Percentiles rank a stretch among this genome's conserved stretches.
These are phyloP conservation scores for Mariannaea sp. DNA, from an alignment of 2,329 filamentous ascomycete genomes.

Conservation along the genomic window DNA sequence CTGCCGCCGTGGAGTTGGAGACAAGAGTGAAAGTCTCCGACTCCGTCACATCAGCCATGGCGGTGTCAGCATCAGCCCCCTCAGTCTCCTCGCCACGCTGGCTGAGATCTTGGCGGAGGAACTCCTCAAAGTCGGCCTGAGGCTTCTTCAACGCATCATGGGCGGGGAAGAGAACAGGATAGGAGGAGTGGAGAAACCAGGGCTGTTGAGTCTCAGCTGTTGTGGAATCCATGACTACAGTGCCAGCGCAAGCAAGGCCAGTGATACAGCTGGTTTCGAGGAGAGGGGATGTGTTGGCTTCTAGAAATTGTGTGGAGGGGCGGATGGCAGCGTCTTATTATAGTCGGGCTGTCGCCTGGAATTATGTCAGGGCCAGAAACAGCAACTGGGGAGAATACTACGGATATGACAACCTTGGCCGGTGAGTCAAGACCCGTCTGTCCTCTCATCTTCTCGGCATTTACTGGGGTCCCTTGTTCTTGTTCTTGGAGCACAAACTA, in stretches of 20 bases:
- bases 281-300: background rate
- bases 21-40: constrained; percentile 38
- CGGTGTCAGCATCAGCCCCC: constrained; percentile 4
- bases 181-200: constrained; percentile 48
- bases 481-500: too few relatives aligned
- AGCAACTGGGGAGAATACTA: too few relatives aligned
- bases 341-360: too few relatives aligned
- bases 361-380: too few relatives aligned
- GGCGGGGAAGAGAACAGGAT: constrained; percentile 46
- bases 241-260: background rate
- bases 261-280: background rate
- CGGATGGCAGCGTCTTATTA: too few relatives aligned
- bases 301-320: background rate
- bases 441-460: too few relatives aligned
- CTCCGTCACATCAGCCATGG: constrained; percentile 22
- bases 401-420: too few relatives aligned
- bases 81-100: constrained; percentile 17
- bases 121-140: constrained; percentile 42
- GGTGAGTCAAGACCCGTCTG: too few relatives aligned
- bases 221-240: constrained; percentile 27
- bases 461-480: too few relatives aligned
- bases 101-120: constrained; percentile 37
- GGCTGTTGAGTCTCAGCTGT: constrained; percentile 29
- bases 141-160: constrained; percentile 43
- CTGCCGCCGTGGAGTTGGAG: constrained; percentile 34